A percentile compares a stretch with the other conserved stretches of the same genome.
Evolutionary conservation across 352 stramenopile species (phyloP).

Genomic region (Phytophthora uliginosa): DNA sequence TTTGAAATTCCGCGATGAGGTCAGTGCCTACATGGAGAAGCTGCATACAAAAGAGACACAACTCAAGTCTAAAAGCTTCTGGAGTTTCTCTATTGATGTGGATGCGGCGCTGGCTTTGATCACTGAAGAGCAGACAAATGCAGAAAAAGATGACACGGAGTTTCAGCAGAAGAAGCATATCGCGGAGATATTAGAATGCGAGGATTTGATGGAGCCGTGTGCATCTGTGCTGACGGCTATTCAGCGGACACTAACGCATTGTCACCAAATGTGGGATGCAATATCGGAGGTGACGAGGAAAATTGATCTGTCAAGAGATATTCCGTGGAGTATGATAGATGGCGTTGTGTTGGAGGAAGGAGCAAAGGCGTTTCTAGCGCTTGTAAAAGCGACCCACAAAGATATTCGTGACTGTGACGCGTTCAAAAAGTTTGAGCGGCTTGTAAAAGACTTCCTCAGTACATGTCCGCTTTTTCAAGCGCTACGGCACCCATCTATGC

Average conservation of each 20-base stretch:
- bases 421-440: constrained; percentile 89
- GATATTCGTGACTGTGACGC: constrained; percentile 92
- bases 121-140: constrained; percentile 41
- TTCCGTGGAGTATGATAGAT: constrained; percentile 95
- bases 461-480: constrained; percentile 86
- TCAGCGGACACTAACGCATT: constrained; percentile 79
- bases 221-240: constrained; percentile 79
- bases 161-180: constrained; percentile 88
- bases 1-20: constrained; percentile 76
- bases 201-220: constrained; percentile 89
- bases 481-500: constrained; percentile 80
- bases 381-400: constrained; percentile 93
- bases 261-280: constrained; percentile 89
- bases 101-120: constrained; percentile 55
- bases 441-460: constrained; percentile 82
- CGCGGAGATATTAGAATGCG: constrained; percentile 94
- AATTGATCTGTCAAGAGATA: constrained; percentile 87
- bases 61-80: constrained; percentile 72
- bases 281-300: constrained; percentile 91
- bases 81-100: constrained; percentile 62
- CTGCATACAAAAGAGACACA: constrained; percentile 70
- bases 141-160: constrained; percentile 45
- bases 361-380: constrained; percentile 85
- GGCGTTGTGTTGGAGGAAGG: constrained; percentile 95
- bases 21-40: constrained; percentile 86